Conservation (phyloP, 2,329 filamentous ascomycete genomes). For the Penicillium italicum region DNA sequence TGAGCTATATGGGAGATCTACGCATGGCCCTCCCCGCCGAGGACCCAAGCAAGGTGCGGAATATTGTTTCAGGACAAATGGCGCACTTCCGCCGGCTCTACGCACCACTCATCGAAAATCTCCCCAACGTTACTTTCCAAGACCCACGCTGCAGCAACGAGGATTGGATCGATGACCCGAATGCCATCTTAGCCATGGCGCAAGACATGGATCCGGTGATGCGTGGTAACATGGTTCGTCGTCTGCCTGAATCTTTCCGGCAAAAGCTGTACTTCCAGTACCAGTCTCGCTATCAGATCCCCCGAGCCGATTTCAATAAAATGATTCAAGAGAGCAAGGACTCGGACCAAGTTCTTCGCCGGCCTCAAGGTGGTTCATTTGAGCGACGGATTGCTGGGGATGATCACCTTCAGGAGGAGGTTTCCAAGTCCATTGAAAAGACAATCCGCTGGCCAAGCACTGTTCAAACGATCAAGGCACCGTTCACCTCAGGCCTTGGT, state of each 20-base stretch:
- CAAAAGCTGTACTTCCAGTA: slow-evolving; percentile 92
- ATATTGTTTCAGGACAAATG: slow-evolving; percentile 91
- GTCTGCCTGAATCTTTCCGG: slow-evolving; percentile 81
- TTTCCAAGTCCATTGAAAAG: slow-evolving; percentile 73
- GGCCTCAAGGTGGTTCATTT: slow-evolving; percentile 76
- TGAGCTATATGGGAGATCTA: slow-evolving; percentile 95
- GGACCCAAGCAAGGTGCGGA: slow-evolving; percentile 85
- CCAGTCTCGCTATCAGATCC: slow-evolving; percentile 83
- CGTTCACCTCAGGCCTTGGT: slow-evolving; percentile 70
- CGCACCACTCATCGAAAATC: slow-evolving; percentile 78
- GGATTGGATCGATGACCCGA: slow-evolving; percentile 62
- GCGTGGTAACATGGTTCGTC: slow-evolving; percentile 92
- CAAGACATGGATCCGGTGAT: slow-evolving; percentile 93
- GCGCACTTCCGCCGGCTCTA: slow-evolving; percentile 89
- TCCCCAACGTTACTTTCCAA: slow-evolving; percentile 81
- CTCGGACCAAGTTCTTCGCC: slow-evolving; percentile 62
- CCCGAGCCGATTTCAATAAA: slow-evolving; percentile 73
- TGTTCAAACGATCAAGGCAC: slow-evolving; percentile 78
- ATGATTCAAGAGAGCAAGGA: slow-evolving; percentile 78
- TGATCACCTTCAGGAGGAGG: slow-evolving; percentile 64
- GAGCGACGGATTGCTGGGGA: slow-evolving; percentile 78
- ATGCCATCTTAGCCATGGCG: slow-evolving; percentile 63
- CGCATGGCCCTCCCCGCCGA: slow-evolving; percentile 89
- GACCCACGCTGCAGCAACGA: slow-evolving; percentile 57
- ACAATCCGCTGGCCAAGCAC: slow-evolving; percentile 93